Evolutionary conservation across 106 monocot species (phyloP).

Genomic region (Ottelia alismoides): DNA sequence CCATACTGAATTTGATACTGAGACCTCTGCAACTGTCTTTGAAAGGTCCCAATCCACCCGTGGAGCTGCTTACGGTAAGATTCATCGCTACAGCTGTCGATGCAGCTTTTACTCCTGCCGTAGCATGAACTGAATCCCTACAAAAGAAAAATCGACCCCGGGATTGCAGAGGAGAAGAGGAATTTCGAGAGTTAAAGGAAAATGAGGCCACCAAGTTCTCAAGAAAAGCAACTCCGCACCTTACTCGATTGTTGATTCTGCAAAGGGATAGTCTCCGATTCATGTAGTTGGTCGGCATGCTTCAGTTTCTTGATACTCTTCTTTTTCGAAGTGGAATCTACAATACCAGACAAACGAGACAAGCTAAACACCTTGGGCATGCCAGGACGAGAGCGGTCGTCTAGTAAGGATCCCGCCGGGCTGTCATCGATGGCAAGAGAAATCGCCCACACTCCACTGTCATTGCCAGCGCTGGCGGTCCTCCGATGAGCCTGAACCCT

Average conservation of each 20-base stretch:
- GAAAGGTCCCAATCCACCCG: constrained; percentile 72
- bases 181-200: too few relatives aligned
- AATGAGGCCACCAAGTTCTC: too few relatives aligned
- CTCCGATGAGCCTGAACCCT: constrained; percentile 20
- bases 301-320: constrained; percentile 33
- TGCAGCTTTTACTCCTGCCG: constrained; percentile 48
- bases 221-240: too few relatives aligned
- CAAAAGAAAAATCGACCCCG: too few relatives aligned
- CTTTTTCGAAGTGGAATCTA: constrained; percentile 30
- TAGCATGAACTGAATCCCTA: constrained; percentile 39
- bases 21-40: too few relatives aligned
- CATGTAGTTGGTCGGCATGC: constrained; percentile 10
- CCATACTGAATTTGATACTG: constrained; percentile 66
- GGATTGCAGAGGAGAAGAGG: too few relatives aligned
- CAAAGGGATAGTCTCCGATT: constrained; percentile 27
- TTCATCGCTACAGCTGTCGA: constrained; percentile 36
- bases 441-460: constrained; percentile 30
- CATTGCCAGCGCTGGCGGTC: constrained; percentile 14
- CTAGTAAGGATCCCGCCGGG: constrained; percentile 10
- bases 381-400: constrained; percentile 10
- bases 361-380: constrained; percentile 23
- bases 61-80: constrained; percentile 50
- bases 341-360: constrained; percentile 13
- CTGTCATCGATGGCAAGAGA: constrained; percentile 19
- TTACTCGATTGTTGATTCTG: constrained; percentile 24